Evolutionary conservation across 179 eudicot species (phyloP), one percentile per base, ranked within the genome.

Genomic region (Beta corolliflora): DNA sequence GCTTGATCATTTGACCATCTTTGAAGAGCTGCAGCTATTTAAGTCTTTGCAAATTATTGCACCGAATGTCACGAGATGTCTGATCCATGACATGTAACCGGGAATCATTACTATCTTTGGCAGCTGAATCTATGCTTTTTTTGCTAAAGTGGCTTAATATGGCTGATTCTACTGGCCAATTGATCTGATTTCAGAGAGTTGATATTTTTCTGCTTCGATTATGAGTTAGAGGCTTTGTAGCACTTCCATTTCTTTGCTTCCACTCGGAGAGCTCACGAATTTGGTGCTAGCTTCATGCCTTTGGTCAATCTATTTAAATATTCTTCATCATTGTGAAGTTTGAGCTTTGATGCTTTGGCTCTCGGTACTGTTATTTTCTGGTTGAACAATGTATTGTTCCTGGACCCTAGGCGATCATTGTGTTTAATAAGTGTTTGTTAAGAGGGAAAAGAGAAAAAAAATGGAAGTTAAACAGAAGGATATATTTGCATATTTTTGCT

Each of bases 1-100:
- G 76, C 81, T 59, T 15, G 52, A 19, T 84, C 52, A 19, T 66
- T 69, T 67, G 75, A 45, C 66, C 15, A 52, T 73, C 44, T 73
- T 73, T 13, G n/a, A 14, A 69, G 73, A 69, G 3, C 53, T 53
- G 6, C 54, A 45, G 14, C 54, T 45, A 18, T 18, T 18, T 45
- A 36, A 25, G 54, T 69, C 54, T 16, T 31, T 31, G 45, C 48
- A 21, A 63, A 48, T 7, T 48, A 48, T 9, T 6, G 53, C 67
- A 63, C 67, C 23, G 13, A 5, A 23, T 31, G 16, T 14, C 18
- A 16, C 3, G 14, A 8, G 46, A 14, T 36, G 25, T 66, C 41
- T 69, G 73, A 19, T 16, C 25, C 3, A 8, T 69, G 54, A 15
- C 69, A 65, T 65, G 69, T 19, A 65, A 65, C 69, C 25, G 69